Conservation (phyloP, 2,329 filamentous ascomycete genomes). For the Calycina herbarum region DNA sequence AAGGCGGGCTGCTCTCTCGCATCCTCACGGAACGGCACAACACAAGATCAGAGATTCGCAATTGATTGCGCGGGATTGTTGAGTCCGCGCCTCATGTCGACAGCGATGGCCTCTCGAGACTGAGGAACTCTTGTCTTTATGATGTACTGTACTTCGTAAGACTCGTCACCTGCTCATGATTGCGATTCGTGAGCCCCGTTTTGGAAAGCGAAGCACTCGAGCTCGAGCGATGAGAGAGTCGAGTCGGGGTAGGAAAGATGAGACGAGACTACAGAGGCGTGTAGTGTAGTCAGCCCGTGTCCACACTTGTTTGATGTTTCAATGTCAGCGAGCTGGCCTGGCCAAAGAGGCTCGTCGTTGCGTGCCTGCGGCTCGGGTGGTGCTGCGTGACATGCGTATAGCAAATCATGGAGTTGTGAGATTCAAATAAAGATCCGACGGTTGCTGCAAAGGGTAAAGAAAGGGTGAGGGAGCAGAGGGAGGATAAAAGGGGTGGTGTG, state of each 20-base stretch:
- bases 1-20: neutral
- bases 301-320: conserved; percentile 1
- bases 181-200: neutral
- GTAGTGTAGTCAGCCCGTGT: neutral
- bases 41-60: neutral
- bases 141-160: neutral
- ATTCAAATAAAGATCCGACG: conserved; percentile 1
- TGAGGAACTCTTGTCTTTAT: neutral
- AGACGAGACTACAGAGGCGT: neutral
- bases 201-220: neutral
- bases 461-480: neutral
- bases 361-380: neutral
- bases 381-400: neutral
- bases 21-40: neutral
- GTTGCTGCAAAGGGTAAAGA: neutral
- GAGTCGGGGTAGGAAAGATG: conserved; percentile 2
- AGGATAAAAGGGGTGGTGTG: neutral
- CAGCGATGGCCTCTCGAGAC: conserved; percentile 2
- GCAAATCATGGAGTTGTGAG: conserved; percentile 1
- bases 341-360: neutral
- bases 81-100: conserved; percentile 1
- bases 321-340: neutral
- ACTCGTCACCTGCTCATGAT: neutral
- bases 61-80: neutral
- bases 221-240: neutral